Evolutionary conservation across 2,329 filamentous ascomycete species (phyloP).

Genomic region (Plenodomus tracheiphilus): DNA sequence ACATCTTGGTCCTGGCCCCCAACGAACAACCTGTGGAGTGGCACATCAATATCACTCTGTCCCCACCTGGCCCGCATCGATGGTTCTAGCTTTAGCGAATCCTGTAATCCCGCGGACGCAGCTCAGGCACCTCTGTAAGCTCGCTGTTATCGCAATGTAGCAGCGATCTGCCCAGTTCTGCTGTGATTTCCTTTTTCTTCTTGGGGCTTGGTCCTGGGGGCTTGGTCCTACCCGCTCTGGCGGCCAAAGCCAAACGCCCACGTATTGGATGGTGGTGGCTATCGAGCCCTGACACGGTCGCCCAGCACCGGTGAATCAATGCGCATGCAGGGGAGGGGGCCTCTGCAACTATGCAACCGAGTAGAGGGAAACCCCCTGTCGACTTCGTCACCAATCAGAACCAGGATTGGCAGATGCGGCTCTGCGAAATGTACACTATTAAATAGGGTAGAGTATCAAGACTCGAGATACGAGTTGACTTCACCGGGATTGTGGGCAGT

Average conservation of each 20-base stretch:
- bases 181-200: constrained; percentile 29
- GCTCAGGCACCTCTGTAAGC: constrained; percentile 15
- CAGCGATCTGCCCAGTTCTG: constrained; percentile 26
- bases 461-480: constrained; percentile 21
- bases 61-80: constrained; percentile 13
- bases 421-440: constrained; percentile 40
- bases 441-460: constrained; percentile 29
- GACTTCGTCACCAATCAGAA: constrained; percentile 4
- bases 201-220: constrained; percentile 13
- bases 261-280: constrained; percentile 33
- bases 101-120: constrained; percentile 16
- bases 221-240: constrained; percentile 26
- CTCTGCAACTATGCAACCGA: not conserved
- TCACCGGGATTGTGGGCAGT: constrained; percentile 32
- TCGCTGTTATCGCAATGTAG: constrained; percentile 20
- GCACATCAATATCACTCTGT: constrained; percentile 14
- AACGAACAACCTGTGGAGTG: constrained; percentile 22
- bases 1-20: constrained; percentile 17
- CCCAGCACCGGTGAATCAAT: constrained; percentile 34
- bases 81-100: constrained; percentile 11
- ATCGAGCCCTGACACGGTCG: constrained; percentile 12
- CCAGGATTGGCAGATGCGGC: constrained; percentile 29
- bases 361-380: not conserved
- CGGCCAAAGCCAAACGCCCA: constrained; percentile 29
- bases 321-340: constrained; percentile 17